Evolutionary conservation across 1,284 basidiomycete species (phyloP).

Genomic region (Porogramme epimiltina): DNA sequence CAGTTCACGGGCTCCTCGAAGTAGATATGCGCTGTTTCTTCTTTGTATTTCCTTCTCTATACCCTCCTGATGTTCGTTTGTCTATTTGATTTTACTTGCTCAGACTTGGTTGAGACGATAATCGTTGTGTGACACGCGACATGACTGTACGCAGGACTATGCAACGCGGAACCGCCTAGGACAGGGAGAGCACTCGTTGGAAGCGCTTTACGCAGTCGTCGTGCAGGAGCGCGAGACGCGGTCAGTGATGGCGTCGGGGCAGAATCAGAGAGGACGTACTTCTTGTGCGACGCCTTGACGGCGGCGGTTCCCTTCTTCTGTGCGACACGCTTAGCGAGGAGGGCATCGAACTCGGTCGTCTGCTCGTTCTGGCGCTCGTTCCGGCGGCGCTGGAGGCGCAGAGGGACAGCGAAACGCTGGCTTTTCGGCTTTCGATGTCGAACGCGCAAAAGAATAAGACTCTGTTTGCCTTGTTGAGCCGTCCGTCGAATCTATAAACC

Average conservation of each 20-base stretch:
- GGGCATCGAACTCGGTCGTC: slow-evolving; percentile 87
- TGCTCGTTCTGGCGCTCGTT: slow-evolving; percentile 93
- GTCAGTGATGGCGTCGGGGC: neutral
- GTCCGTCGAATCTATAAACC: too few species aligned
- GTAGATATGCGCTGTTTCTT: too few species aligned
- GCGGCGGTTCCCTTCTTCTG: slow-evolving; percentile 92
- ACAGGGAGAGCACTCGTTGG: slow-evolving; percentile 9
- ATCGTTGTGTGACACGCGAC: too few species aligned
- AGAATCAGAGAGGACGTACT: slow-evolving; percentile 36
- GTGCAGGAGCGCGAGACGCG: neutral
- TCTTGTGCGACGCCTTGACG: slow-evolving; percentile 76
- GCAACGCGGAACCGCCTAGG: slow-evolving; percentile 23
- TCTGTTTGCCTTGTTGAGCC: too few species aligned
- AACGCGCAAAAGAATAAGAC: too few species aligned
- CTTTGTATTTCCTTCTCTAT: too few species aligned
- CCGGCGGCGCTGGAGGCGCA: slow-evolving; percentile 93
- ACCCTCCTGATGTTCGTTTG: too few species aligned
- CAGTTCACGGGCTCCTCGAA: too few species aligned
- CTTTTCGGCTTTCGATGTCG: slow-evolving; percentile 73
- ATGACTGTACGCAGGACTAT: slow-evolving; percentile 24
- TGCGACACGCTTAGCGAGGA: slow-evolving; percentile 88
- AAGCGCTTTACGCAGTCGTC: slow-evolving; percentile 22
- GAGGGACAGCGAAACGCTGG: slow-evolving; percentile 90
- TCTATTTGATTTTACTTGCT: too few species aligned
- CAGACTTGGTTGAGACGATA: too few species aligned